Percentiles rank a stretch among this genome's conserved stretches.
phyloP scores from a whole-genome alignment of 257 asterid species.

The Fraxinus cuspidata region DNA sequence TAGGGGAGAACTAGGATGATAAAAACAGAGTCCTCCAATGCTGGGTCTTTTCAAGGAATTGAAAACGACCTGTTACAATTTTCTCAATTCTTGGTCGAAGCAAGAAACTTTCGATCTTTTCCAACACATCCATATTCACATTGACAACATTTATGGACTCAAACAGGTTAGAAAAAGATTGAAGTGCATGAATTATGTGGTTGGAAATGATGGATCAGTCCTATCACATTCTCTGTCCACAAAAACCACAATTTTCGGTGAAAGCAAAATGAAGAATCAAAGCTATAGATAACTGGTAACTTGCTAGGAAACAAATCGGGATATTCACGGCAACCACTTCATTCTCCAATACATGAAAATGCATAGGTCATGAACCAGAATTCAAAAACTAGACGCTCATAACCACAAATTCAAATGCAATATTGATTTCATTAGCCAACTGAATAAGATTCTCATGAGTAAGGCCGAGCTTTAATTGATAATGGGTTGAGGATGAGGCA shows the following conservation, averaged over 20 bases:
- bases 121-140: conserved; percentile 69
- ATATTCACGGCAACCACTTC: conserved; percentile 83
- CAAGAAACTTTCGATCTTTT: conserved; percentile 86
- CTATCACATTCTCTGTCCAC: conserved; percentile 87
- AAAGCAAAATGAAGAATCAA: conserved; percentile 65
- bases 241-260: conserved; percentile 84
- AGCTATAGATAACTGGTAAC: conserved; percentile 51
- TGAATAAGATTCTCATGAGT: conserved; percentile 77
- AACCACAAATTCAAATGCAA: conserved; percentile 69
- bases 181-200: conserved; percentile 79
- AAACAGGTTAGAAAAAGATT: conserved; percentile 65
- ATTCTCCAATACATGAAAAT: conserved; percentile 42
- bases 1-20: conserved; percentile 76
- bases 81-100: conserved; percentile 76
- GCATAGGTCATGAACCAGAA: too few relatives aligned
- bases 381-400: conserved; percentile 57
- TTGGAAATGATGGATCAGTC: conserved; percentile 80
- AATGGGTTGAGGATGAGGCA: conserved; percentile 68
- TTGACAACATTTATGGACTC: conserved; percentile 89
- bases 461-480: conserved; percentile 76
- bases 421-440: conserved; percentile 69
- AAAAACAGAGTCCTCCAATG: conserved; percentile 84
- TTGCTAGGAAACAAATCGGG: conserved; percentile 62
- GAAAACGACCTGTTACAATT: conserved; percentile 51
- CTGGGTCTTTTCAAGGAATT: conserved; percentile 74